A percentile compares a stretch with the other conserved stretches of the same genome.
These are phyloP conservation scores for Chlamydomonas urium DNA, from an alignment of 139 green algal genomes.

Conservation along the genomic window DNA sequence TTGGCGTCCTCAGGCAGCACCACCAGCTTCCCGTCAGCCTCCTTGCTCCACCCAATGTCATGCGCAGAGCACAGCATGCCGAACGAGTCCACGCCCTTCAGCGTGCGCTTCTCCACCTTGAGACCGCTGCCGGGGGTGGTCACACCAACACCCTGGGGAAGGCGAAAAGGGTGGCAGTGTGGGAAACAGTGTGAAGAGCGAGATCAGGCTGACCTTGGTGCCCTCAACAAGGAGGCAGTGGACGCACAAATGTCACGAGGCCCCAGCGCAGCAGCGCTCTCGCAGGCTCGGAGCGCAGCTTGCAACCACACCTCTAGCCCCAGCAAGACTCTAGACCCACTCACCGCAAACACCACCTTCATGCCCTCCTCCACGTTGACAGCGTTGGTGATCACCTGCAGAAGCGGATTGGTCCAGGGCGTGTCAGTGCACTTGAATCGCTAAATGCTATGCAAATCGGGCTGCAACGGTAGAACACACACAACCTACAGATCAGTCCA, in stretches of 20 bases:
- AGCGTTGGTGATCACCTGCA: conserved; percentile 64
- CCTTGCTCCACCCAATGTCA: conserved; percentile 70
- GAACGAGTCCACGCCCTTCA: conserved; percentile 67
- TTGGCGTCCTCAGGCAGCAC: conserved; percentile 49
- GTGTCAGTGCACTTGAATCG: neutral
- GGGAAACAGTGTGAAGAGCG: neutral
- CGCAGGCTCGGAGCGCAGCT: too few relatives aligned
- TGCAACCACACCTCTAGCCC: too few relatives aligned
- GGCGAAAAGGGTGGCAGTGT: neutral
- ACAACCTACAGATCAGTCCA: too few relatives aligned
- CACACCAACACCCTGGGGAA: conserved; percentile 50
- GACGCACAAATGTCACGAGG: too few relatives aligned
- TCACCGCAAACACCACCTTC: conserved; percentile 70
- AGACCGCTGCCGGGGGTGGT: conserved; percentile 56
- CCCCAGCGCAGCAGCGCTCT: too few relatives aligned
- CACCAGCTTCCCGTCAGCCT: conserved; percentile 51
- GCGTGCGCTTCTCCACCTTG: conserved; percentile 44
- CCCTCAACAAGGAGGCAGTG: too few relatives aligned
- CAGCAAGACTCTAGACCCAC: too few relatives aligned
- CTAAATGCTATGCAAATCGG: too few relatives aligned
- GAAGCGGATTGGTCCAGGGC: neutral
- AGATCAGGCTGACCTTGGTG: too few relatives aligned
- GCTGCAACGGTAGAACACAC: too few relatives aligned
- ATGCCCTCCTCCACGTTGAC: conserved; percentile 56
- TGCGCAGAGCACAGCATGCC: conserved; percentile 81